These are phyloP conservation scores for Colletotrichum sublineola DNA, from an alignment of 2,329 filamentous ascomycete genomes.

Conservation along the genomic window DNA sequence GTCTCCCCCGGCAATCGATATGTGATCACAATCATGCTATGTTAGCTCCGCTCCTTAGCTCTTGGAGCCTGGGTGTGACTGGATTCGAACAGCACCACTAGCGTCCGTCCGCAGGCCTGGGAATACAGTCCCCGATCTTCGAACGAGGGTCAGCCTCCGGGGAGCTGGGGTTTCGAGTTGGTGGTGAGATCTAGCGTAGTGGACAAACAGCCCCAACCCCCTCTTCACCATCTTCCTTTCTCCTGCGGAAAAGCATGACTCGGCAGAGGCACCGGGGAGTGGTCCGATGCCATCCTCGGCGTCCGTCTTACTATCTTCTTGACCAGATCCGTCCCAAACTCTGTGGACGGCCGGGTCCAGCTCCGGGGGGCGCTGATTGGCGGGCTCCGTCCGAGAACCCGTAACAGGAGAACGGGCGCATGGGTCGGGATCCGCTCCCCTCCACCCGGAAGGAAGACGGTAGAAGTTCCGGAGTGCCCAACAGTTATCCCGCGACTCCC, in stretches of 20 bases:
- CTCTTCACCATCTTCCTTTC: not conserved
- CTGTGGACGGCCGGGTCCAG: not conserved
- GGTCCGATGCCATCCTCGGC: not conserved
- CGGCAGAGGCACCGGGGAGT: conserved; percentile 2
- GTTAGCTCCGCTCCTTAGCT: too few relatives aligned
- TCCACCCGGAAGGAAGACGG: conserved; percentile 18
- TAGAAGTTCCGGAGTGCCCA: conserved; percentile 7
- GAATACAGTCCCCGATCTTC: not conserved
- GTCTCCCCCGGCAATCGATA: conserved; percentile 2
- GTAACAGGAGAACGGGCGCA: not conserved
- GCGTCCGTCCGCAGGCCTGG: not conserved
- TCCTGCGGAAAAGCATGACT: not conserved
- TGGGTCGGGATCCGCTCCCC: not conserved
- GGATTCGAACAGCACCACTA: not conserved
- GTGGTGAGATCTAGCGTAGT: not conserved
- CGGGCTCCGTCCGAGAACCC: conserved; percentile 18
- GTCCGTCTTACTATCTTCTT: not conserved
- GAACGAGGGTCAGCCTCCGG: not conserved
- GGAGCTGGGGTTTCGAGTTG: not conserved
- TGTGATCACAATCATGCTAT: not conserved
- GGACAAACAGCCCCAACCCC: not conserved
- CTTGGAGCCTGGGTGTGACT: not conserved
- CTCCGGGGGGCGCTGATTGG: not conserved
- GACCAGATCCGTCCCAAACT: conserved; percentile 1
- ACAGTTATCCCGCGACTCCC: conserved; percentile 1